These are phyloP conservation scores for Plasmopara viticola DNA, from an alignment of 352 stramenopile species.

Conservation along the genomic window DNA sequence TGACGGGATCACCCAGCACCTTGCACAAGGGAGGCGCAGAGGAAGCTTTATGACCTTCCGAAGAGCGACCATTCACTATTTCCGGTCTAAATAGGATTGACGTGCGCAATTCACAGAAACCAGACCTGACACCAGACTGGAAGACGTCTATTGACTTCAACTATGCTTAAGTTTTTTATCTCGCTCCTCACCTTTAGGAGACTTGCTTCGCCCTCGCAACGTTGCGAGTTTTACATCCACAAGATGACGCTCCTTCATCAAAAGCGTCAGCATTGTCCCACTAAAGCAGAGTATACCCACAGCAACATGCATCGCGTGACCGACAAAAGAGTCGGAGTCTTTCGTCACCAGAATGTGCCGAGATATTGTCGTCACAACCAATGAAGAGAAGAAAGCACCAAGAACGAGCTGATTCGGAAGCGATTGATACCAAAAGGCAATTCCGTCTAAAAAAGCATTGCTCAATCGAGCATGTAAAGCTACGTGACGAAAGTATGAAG, in stretches of 20 bases:
- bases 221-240: slow-evolving; percentile 28
- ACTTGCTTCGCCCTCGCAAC: slow-evolving; percentile 20
- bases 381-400: slow-evolving; percentile 33
- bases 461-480: not conserved
- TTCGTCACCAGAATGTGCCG: slow-evolving; percentile 34
- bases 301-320: slow-evolving; percentile 38
- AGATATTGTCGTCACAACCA: slow-evolving; percentile 34
- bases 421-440: slow-evolving; percentile 47
- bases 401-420: slow-evolving; percentile 49
- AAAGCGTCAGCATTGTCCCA: slow-evolving; percentile 31
- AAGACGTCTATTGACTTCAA: too few relatives aligned
- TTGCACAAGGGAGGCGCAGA: too few relatives aligned
- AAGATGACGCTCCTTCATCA: slow-evolving; percentile 42
- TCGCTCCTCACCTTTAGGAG: slow-evolving; percentile 15
- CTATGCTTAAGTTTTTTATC: too few relatives aligned
- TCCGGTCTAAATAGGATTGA: too few relatives aligned
- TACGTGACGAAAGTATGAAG: slow-evolving; percentile 37
- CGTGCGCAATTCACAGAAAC: too few relatives aligned
- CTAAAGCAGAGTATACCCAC: slow-evolving; percentile 45
- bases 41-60: too few relatives aligned
- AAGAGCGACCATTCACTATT: too few relatives aligned
- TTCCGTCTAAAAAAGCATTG: slow-evolving; percentile 10
- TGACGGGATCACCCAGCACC: too few relatives aligned
- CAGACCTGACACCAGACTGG: too few relatives aligned
- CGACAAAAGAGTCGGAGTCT: slow-evolving; percentile 15